Evolutionary conservation across 1,139 yeast species (phyloP).

Genomic region (Fermentozyma sake): DNA sequence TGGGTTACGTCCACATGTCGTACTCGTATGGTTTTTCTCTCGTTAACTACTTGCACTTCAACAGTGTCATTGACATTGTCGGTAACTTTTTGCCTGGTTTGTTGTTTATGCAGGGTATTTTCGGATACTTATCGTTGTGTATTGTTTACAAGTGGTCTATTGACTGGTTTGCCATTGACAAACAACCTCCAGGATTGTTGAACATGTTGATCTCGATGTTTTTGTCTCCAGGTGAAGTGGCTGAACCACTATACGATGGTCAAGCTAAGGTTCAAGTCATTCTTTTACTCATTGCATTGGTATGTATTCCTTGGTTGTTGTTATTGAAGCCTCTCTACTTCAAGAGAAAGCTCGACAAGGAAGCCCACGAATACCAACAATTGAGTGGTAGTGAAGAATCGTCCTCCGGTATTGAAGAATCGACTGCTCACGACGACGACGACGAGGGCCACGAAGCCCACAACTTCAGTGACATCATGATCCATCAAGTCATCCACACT

Average conservation of each 20-base stretch:
- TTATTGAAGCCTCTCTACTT: conserved; percentile 58
- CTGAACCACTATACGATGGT: conserved; percentile 59
- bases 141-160: conserved; percentile 77
- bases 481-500: conserved; percentile 76
- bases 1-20: conserved; percentile 78
- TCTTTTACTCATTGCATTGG: conserved; percentile 54
- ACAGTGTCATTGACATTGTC: conserved; percentile 59
- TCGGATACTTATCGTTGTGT: conserved; percentile 69
- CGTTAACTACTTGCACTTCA: conserved; percentile 56
- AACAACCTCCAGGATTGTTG: conserved; percentile 75
- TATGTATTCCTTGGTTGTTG: conserved; percentile 76
- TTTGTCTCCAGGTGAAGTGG: conserved; percentile 69
- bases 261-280: conserved; percentile 61
- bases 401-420: conserved; percentile 17
- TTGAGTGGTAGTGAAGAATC: conserved; percentile 13
- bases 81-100: conserved; percentile 81
- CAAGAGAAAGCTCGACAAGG: conserved; percentile 39
- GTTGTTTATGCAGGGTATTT: conserved; percentile 77
- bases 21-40: conserved; percentile 68
- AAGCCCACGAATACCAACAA: conserved; percentile 33
- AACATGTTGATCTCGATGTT: conserved; percentile 83
- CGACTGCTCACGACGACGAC: conserved; percentile 39
- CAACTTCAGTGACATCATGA: conserved; percentile 70
- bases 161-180: conserved; percentile 64
- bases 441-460: conserved; percentile 52